A percentile compares a stretch with the other conserved stretches of the same genome.
phyloP scores from a whole-genome alignment of 1,284 basidiomycete species.

The Peniophora sp. region DNA sequence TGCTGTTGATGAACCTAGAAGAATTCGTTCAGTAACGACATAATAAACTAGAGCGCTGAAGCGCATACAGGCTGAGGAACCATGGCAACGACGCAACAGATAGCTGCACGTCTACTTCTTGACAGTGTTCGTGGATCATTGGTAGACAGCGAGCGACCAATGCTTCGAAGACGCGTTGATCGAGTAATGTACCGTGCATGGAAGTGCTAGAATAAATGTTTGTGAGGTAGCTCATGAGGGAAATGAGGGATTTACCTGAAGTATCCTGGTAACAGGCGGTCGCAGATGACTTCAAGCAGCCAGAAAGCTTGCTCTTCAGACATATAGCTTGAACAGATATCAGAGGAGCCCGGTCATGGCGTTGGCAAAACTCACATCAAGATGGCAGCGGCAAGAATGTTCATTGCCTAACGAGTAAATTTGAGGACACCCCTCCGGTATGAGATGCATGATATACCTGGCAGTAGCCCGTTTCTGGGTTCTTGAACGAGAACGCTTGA shows the following conservation, averaged over 20 bases:
- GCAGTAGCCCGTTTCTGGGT: slow-evolving; percentile 89
- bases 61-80: slow-evolving; percentile 85
- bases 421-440: no score
- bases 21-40: no score
- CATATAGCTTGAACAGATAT: slow-evolving; percentile 69
- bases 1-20: slow-evolving; percentile 89
- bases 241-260: slow-evolving; percentile 66
- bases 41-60: not conserved
- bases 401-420: slow-evolving; percentile 67
- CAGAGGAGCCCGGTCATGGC: slow-evolving; percentile 6
- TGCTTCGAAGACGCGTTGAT: slow-evolving; percentile 97
- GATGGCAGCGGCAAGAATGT: slow-evolving; percentile 88
- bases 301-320: slow-evolving; percentile 99
- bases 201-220: slow-evolving; percentile 69
- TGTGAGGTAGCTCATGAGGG: no score
- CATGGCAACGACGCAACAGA: slow-evolving; percentile 96
- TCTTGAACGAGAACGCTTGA: slow-evolving; percentile 96
- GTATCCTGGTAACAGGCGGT: slow-evolving; percentile 92
- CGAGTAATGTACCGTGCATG: slow-evolving; percentile 97
- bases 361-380: slow-evolving; percentile 58
- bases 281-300: slow-evolving; percentile 93
- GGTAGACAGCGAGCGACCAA: slow-evolving; percentile 88
- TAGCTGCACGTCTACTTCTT: slow-evolving; percentile 88
- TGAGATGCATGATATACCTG: slow-evolving; percentile 38
- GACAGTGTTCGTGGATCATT: slow-evolving; percentile 93